Conservation (phyloP, 2,329 filamentous ascomycete genomes). For the Fusarium azukiicola region DNA sequence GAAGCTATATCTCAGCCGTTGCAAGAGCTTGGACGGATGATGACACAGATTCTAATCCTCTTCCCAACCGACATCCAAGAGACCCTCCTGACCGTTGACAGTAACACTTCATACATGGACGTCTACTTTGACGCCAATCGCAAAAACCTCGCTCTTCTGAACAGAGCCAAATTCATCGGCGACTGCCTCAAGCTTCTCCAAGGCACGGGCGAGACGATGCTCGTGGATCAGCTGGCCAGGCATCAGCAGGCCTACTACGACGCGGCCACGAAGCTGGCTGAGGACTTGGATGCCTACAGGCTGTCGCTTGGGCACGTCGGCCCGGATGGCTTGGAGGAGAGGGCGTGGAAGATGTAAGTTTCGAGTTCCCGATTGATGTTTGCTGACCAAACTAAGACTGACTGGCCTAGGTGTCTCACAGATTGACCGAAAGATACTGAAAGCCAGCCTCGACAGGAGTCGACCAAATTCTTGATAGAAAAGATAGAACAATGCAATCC, state of each 20-base stretch:
- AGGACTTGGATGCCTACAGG: not conserved
- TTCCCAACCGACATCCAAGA: not conserved
- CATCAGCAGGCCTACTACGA: not conserved
- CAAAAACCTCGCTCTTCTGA: not conserved
- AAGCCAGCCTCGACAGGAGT: not conserved
- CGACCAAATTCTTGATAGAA: no score
- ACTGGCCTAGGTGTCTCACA: not conserved
- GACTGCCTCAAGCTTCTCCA: not conserved
- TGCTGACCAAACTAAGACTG: not conserved
- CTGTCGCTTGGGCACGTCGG: not conserved
- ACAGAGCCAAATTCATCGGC: not conserved
- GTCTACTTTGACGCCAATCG: not conserved
- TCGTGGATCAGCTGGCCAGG: not conserved
- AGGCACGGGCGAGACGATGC: not conserved
- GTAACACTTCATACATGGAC: not conserved
- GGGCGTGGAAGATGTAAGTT: slow-evolving; percentile 15
- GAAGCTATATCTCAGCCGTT: not conserved
- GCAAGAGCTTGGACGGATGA: not conserved
- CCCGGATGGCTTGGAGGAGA: not conserved
- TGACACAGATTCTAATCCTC: not conserved
- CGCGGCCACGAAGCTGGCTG: not conserved
- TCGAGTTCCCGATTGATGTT: not conserved
- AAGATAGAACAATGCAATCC: not conserved
- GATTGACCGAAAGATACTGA: not conserved
- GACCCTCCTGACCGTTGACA: not conserved